Evolutionary conservation across 2,329 filamentous ascomycete species (phyloP), one percentile per base, ranked within the genome.

Genomic region (Sclerotinia glacialis): DNA sequence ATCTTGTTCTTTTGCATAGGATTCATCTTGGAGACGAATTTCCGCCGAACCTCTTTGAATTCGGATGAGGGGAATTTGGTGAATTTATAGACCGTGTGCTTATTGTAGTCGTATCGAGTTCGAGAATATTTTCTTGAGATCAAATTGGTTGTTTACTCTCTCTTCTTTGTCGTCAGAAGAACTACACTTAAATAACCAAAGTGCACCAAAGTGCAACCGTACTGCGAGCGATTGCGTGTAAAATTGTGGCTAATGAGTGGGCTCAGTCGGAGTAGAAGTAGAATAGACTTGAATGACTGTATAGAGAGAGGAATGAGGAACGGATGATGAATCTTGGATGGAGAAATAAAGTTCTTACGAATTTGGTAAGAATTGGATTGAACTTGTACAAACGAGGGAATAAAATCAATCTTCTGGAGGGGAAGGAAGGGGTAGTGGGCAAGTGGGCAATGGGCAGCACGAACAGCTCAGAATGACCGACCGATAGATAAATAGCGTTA

Each of bases 1-100:
- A 98, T 86, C 85, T 99, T 98, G 85, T 97, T 97, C 86, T 96
- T 93, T 85, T 97, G 92, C 79, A 93, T 92, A 74, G 94, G 94
- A 79, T 97, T 97, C 92, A 98, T 96, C 72, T 74, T 83, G 79
- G 69, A 70, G 68, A 42, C 26, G 34, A 60, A 18, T 23, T 34
- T 55, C 42, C 21, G 50, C 11, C 3, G 40, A 16, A 40, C 18
- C 40, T 60, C 44, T 21, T 59, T 37, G 56, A 49, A 60, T 26
- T 31, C 16, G 16, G n/a, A 42, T 34, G 18, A 12, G n/a, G 11
- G 16, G 18, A 34, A 60, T 12, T 26, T n/a, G 40, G 11, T n/a
- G 8, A 21, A 55, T 26, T 46, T 46, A 4, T 46, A 42, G 8
- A 34, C 6, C 21, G 34, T 54, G 9, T 9, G 12, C 3, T 6